Conservation (phyloP, 2,329 filamentous ascomycete genomes). For the Monascus ruber region DNA sequence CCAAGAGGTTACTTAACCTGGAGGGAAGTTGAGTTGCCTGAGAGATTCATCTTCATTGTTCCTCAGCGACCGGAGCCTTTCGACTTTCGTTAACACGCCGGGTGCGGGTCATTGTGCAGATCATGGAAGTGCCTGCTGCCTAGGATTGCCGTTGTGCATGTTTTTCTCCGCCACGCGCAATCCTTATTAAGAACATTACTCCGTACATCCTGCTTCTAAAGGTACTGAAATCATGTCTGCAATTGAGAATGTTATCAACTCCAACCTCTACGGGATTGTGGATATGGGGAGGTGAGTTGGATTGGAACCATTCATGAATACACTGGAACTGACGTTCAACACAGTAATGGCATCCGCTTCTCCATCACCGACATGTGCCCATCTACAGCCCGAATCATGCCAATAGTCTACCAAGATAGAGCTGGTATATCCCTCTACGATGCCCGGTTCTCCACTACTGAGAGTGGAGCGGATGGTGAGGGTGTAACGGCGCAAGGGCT, state of each 20-base stretch:
- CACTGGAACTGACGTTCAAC: no score
- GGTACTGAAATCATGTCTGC: background rate
- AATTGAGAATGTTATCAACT: constrained; percentile 1
- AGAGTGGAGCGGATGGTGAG: constrained; percentile 5
- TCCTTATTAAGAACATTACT: no score
- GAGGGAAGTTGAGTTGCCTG: no score
- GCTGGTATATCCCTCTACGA: constrained; percentile 80
- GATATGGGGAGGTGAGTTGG: constrained; percentile 31
- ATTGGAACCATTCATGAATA: no score
- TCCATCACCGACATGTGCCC: constrained; percentile 74
- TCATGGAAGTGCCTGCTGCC: no score
- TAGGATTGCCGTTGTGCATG: no score
- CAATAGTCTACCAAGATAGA: constrained; percentile 66
- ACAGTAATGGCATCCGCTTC: constrained; percentile 80
- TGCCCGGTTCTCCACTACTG: constrained; percentile 46
- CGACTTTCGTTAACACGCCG: no score
- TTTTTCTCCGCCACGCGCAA: no score
- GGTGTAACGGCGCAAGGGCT: constrained; percentile 30
- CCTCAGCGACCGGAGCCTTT: no score
- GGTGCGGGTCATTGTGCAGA: no score
- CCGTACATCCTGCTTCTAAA: background rate
- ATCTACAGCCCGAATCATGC: constrained; percentile 58
- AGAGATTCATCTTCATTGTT: no score
- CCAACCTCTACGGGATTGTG: constrained; percentile 24
- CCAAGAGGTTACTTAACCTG: no score